These are phyloP conservation scores for Manihot esculenta DNA, from an alignment of 441 rosid genomes.

Conservation along the genomic window DNA sequence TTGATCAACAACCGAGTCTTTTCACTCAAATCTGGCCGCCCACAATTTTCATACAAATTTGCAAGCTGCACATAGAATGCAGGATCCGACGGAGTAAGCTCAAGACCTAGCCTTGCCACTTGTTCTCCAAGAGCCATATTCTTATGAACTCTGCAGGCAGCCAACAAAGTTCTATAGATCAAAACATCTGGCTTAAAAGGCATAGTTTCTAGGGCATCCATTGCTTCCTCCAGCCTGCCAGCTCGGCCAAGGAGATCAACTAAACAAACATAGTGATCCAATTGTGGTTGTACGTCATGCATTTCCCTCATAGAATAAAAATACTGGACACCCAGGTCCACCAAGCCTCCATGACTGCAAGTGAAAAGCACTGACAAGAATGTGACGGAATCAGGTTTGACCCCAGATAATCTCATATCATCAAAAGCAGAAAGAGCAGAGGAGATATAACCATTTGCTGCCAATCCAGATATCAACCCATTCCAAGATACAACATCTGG, in stretches of 20 bases:
- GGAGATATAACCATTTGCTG: conserved; percentile 22
- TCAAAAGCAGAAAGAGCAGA: conserved; percentile 32
- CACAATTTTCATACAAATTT: conserved; percentile 41
- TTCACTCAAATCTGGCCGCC: conserved; percentile 39
- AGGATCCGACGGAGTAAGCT: conserved; percentile 48
- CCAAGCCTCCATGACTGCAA: conserved; percentile 34
- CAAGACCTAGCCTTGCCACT: conserved; percentile 58
- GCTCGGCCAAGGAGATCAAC: conserved; percentile 33
- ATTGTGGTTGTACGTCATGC: conserved; percentile 19
- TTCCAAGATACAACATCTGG: conserved; percentile 50
- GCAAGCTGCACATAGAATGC: conserved; percentile 51
- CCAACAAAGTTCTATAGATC: conserved; percentile 29
- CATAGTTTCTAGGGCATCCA: conserved; percentile 25
- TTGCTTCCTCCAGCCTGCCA: conserved; percentile 31
- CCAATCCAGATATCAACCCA: conserved; percentile 27
- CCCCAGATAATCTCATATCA: conserved; percentile 27
- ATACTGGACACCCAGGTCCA: conserved; percentile 25
- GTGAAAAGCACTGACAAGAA: conserved; percentile 27
- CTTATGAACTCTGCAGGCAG: conserved; percentile 34
- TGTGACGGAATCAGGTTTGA: conserved; percentile 30
- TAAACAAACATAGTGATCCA: conserved; percentile 28
- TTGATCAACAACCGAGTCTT: conserved; percentile 36
- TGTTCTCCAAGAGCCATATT: conserved; percentile 64
- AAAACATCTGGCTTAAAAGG: conserved; percentile 25
- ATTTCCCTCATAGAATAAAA: conserved; percentile 30